Evolutionary conservation across 73 alveolate genomes (phyloP).

Genomic region (Tetrahymena thermophila): DNA sequence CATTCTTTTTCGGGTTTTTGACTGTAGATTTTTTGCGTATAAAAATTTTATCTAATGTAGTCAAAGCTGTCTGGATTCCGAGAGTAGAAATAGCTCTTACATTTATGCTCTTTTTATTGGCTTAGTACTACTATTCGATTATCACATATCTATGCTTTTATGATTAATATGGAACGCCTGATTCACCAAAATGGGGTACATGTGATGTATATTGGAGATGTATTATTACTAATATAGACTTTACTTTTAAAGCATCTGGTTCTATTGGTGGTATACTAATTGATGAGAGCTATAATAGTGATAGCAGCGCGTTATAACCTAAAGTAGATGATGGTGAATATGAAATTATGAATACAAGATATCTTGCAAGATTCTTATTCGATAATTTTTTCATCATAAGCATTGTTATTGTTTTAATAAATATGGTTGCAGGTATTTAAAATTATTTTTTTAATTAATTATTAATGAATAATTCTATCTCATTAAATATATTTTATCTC

Average conservation of each 20-base stretch:
- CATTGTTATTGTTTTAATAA: constrained; percentile 76
- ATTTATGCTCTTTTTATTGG: constrained; percentile 71
- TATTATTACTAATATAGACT: constrained; percentile 66
- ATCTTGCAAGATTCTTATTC: constrained; percentile 69
- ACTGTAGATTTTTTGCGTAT: constrained; percentile 77
- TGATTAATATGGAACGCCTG: constrained; percentile 46
- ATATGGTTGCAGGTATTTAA: constrained; percentile 53
- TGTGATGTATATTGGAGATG: constrained; percentile 74
- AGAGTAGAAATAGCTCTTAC: constrained; percentile 82
- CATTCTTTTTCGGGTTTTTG: constrained; percentile 80
- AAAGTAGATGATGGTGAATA: neutral
- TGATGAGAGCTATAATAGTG: constrained; percentile 39
- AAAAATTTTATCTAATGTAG: constrained; percentile 76
- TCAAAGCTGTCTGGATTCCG: constrained; percentile 84
- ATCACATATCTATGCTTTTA: constrained; percentile 73
- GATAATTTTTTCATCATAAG: constrained; percentile 83
- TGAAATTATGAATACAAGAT: neutral
- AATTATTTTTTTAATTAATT: neutral
- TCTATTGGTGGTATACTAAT: constrained; percentile 68
- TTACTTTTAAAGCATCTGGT: constrained; percentile 86
- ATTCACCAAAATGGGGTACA: neutral
- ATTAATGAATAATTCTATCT: neutral
- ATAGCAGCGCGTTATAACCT: constrained; percentile 4
- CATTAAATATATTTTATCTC: no score
- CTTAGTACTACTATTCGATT: constrained; percentile 80